Conservation (phyloP, 2,329 filamentous ascomycete genomes). For the Aureobasidium sp. region DNA sequence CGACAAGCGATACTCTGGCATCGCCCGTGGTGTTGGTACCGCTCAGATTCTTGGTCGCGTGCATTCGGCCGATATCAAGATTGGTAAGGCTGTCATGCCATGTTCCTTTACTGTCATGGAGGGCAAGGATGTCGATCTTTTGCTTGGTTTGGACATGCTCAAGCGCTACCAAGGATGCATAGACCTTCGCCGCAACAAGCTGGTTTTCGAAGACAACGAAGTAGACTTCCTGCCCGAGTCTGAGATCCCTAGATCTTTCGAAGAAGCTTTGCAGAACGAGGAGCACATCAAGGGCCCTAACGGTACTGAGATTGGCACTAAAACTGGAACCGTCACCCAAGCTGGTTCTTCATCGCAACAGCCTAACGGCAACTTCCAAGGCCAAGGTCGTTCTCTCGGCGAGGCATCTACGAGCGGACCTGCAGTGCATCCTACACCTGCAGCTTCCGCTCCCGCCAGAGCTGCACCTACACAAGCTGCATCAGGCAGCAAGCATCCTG, state of each 20-base stretch:
- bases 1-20: conserved; percentile 82
- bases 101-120: conserved; percentile 99
- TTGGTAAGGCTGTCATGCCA: conserved; percentile 76
- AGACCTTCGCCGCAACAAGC: conserved; percentile 73
- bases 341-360: conserved; percentile 30
- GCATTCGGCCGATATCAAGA: conserved; percentile 89
- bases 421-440: conserved; percentile 13
- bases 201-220: conserved; percentile 81
- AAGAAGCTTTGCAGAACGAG: conserved; percentile 59
- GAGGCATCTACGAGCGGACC: conserved; percentile 10
- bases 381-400: conserved; percentile 25
- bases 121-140: conserved; percentile 87
- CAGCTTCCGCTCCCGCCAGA: conserved; percentile 7
- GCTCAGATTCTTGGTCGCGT: conserved; percentile 91
- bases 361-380: conserved; percentile 21
- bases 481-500: conserved; percentile 36
- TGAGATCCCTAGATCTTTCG: conserved; percentile 79
- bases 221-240: conserved; percentile 86
- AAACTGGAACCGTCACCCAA: conserved; percentile 65
- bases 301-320: conserved; percentile 79
- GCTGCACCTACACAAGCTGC: conserved; percentile 15
- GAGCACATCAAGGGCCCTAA: conserved; percentile 77
- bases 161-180: conserved; percentile 92
- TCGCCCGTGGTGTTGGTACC: conserved; percentile 89
- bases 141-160: conserved; percentile 92